Evolutionary conservation across 2,329 filamentous ascomycete genomes (phyloP).

Genomic region (Trichophyton rubrum): DNA sequence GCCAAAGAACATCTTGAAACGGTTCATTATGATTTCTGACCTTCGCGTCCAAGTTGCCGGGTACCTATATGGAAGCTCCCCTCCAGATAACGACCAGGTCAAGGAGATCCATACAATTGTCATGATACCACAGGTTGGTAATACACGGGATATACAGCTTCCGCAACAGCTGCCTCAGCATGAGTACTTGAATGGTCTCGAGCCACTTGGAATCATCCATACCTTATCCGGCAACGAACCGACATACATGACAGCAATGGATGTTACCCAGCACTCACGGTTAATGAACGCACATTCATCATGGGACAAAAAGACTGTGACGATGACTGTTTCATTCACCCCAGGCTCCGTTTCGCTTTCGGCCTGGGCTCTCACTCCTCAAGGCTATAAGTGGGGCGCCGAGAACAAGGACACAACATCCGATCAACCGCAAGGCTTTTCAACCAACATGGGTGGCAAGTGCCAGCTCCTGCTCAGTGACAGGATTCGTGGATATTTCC

Average conservation of each 20-base stretch:
- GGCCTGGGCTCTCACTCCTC: slow-evolving; percentile 82
- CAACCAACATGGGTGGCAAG: slow-evolving; percentile 84
- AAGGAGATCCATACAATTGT: slow-evolving; percentile 96
- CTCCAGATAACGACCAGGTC: slow-evolving; percentile 87
- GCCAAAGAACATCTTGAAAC: slow-evolving; percentile 97
- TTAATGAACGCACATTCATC: slow-evolving; percentile 69
- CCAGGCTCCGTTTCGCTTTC: slow-evolving; percentile 90
- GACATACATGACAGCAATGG: slow-evolving; percentile 87
- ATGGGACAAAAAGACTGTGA: slow-evolving; percentile 86
- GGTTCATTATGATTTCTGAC: slow-evolving; percentile 95
- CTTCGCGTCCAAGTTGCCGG: slow-evolving; percentile 92
- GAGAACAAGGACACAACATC: slow-evolving; percentile 89
- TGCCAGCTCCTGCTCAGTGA: slow-evolving; percentile 87
- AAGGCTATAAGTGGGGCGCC: slow-evolving; percentile 91
- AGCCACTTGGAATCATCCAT: slow-evolving; percentile 89
- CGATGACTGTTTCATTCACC: slow-evolving; percentile 91
- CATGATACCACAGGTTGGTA: slow-evolving; percentile 94
- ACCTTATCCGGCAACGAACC: slow-evolving; percentile 90
- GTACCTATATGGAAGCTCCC: slow-evolving; percentile 86
- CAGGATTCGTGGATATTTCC: slow-evolving; percentile 88
- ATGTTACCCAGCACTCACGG: slow-evolving; percentile 87
- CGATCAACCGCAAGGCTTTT: slow-evolving; percentile 89
- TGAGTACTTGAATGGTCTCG: slow-evolving; percentile 72
- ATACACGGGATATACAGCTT: slow-evolving; percentile 79
- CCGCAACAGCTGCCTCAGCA: slow-evolving; percentile 84